Percentiles rank a stretch among this genome's conserved stretches.
These are phyloP conservation scores for Trichoderma pleuroti DNA, from an alignment of 2,329 filamentous ascomycete species.

Conservation along the genomic window DNA sequence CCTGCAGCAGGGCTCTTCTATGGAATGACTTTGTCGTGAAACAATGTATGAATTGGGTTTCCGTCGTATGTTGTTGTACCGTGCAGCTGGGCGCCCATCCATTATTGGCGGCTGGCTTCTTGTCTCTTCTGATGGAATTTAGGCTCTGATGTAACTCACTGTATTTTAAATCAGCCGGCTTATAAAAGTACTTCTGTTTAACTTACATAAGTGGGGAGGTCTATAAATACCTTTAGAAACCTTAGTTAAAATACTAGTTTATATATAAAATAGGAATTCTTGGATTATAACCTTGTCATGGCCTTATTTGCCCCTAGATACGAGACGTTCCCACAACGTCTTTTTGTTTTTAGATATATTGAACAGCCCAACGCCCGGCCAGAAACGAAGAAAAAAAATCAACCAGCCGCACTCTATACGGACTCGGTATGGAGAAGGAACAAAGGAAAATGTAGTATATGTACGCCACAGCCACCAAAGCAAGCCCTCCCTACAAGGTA, in stretches of 20 bases:
- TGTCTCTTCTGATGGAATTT: not conserved
- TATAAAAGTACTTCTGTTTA: too few species aligned
- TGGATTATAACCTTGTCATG: conserved; percentile 17
- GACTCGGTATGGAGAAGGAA: not conserved
- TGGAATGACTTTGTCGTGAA: not conserved
- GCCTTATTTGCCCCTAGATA: conserved; percentile 11
- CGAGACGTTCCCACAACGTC: conserved; percentile 16
- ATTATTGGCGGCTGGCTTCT: not conserved
- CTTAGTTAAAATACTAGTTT: too few species aligned
- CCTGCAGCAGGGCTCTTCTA: not conserved
- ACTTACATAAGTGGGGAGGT: too few species aligned
- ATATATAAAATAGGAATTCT: too few species aligned
- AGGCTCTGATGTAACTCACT: too few species aligned
- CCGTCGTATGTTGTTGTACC: not conserved
- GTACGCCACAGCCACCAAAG: not conserved
- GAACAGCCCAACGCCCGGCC: conserved; percentile 14
- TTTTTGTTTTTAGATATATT: conserved; percentile 18
- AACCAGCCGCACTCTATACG: conserved; percentile 7
- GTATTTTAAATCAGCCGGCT: too few species aligned
- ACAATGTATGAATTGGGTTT: not conserved
- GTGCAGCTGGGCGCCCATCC: not conserved
- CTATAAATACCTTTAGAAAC: too few species aligned
- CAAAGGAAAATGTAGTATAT: conserved; percentile 13
- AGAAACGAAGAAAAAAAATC: not conserved
- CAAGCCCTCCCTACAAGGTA: not conserved